Base-by-base conservation (phyloP, 495 filamentous ascomycete genomes). In the Hyphodiscus hymeniophilus region DNA sequence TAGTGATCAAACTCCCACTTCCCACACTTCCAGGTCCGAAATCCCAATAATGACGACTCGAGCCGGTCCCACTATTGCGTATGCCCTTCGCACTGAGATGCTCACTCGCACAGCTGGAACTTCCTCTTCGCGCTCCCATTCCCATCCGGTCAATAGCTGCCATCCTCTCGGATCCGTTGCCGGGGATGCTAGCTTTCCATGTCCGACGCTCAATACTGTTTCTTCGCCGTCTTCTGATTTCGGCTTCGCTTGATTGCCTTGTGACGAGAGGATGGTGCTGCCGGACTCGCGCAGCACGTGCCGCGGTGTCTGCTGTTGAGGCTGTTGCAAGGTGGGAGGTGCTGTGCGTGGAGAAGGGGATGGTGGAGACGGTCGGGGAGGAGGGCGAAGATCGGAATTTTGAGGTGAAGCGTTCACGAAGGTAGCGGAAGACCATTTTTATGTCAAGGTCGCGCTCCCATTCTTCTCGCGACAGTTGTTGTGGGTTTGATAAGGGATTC, bases 381-480 rank as follows among this genome's bases (percentile, higher is more conserved):
- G 58, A 65, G 38, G 40, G 21, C 7, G 26, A 4, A 11, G 48
- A 45, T 13, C 17, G 20, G 42, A 56, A 52, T 35, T 63, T 61
- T 52, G 63, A 66, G 41, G 75, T 71, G 62, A 94, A 92, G 52
- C 87, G 86, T 15, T 76, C 81, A 40, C 78, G 75, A 16, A 96
- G 76, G 62, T 89, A 92, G 32, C 81, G 78, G 69, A 95, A 94
- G n/a, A 94, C 81, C 63, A 90, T 82, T 62, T 79, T 80, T 48
- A 94, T 74, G 55, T 94, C 87, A 3, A 94, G 75, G 12, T 89
- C 84, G 30, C 79, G 80, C 60, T 94, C 88, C 90, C 90, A 96
- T 60, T 94, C 90, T 23, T 89, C 84, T 34, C 77, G 74, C 5
- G 48, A 47, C 7, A 54, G 23, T 7, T 42, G 41, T 31, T 39